Evolutionary conservation across 1,139 yeast species (phyloP).

Genomic region (Blastobotrys apis): DNA sequence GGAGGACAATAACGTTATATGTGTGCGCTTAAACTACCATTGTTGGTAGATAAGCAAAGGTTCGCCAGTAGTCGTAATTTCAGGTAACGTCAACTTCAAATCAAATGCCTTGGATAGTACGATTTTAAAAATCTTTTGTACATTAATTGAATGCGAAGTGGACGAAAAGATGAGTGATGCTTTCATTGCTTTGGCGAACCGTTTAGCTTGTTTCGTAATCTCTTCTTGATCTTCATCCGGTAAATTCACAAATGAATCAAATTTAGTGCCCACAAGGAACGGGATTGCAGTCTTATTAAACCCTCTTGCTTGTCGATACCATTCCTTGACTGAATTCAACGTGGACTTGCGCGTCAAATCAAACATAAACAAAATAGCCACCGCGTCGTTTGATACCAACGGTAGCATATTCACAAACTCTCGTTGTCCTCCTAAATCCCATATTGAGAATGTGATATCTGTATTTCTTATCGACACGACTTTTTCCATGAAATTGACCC

Average conservation of each 20-base stretch:
- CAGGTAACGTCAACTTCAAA: constrained; percentile 76
- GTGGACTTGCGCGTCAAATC: constrained; percentile 87
- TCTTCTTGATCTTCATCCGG: constrained; percentile 80
- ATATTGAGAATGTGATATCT: constrained; percentile 83
- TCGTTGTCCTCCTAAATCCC: constrained; percentile 97
- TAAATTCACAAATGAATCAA: constrained; percentile 70
- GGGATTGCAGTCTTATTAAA: constrained; percentile 92
- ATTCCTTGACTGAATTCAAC: constrained; percentile 79
- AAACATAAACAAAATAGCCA: constrained; percentile 87
- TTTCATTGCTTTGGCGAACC: constrained; percentile 87
- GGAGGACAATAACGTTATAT: not conserved
- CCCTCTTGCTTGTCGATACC: constrained; percentile 93
- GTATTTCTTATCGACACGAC: constrained; percentile 83
- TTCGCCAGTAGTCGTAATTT: constrained; percentile 77
- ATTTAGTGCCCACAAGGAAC: constrained; percentile 88
- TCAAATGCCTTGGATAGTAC: constrained; percentile 91
- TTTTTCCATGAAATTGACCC: constrained; percentile 94
- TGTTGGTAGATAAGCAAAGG: constrained; percentile 71
- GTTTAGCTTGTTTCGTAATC: constrained; percentile 78
- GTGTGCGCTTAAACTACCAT: constrained; percentile 25
- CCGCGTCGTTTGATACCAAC: constrained; percentile 88
- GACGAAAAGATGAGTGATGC: constrained; percentile 90
- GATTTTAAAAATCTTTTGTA: constrained; percentile 89
- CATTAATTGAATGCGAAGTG: constrained; percentile 87
- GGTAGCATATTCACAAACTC: constrained; percentile 97